Evolutionary conservation across 257 asterid species (phyloP).

Genomic region (Craterostigma plantagineum): DNA sequence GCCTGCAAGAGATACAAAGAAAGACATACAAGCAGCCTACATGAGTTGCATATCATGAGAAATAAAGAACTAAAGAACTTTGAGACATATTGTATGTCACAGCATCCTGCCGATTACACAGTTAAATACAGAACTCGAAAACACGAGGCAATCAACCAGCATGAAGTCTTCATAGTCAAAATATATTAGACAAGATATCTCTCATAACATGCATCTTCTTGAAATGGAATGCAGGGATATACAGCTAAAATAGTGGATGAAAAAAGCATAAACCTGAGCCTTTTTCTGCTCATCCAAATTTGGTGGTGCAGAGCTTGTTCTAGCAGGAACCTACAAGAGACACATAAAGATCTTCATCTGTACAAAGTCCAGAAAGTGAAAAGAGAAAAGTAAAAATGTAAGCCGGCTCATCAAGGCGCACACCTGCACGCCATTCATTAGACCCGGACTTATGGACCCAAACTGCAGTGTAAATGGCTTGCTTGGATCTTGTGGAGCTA

Average conservation of each 20-base stretch:
- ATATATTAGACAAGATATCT: background rate
- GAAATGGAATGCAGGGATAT: too few relatives aligned
- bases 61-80: too few relatives aligned
- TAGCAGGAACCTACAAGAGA: conserved; percentile 56
- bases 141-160: too few relatives aligned
- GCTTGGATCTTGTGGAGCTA: conserved; percentile 45
- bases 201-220: too few relatives aligned
- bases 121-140: too few relatives aligned
- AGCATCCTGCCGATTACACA: too few relatives aligned
- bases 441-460: conserved; percentile 80
- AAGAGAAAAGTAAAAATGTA: background rate
- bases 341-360: conserved; percentile 7
- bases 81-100: too few relatives aligned
- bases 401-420: conserved; percentile 2
- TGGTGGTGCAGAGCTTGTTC: conserved; percentile 94
- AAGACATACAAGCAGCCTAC: background rate
- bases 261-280: conserved; percentile 46
- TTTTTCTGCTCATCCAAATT: conserved; percentile 86
- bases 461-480: conserved; percentile 63
- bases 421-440: conserved; percentile 80
- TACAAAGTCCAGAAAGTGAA: conserved; percentile 2
- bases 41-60: too few relatives aligned
- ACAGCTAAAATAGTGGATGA: conserved; percentile 4
- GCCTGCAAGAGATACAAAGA: conserved; percentile 28
- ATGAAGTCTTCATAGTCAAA: too few relatives aligned